Percentiles rank a stretch among this genome's conserved stretches.
Conservation (phyloP, 306 rosid genomes). For the Cicer cuneatum region DNA sequence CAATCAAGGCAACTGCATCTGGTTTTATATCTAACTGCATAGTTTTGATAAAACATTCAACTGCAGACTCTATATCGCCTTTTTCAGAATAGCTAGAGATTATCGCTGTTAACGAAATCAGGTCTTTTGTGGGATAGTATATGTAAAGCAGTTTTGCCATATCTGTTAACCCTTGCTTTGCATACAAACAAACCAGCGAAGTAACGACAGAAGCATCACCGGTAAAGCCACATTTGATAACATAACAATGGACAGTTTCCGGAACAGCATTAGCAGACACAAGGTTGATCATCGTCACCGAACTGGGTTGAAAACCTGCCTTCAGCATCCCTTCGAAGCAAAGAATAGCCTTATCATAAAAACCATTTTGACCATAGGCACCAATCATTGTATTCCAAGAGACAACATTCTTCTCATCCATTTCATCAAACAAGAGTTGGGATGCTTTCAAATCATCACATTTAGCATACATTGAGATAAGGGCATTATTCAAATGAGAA, state of each 20-base stretch:
- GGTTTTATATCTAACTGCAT: constrained; percentile 58
- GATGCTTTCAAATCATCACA: constrained; percentile 66
- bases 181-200: constrained; percentile 70
- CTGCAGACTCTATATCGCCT: constrained; percentile 54
- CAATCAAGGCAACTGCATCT: constrained; percentile 74
- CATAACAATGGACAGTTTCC: constrained; percentile 58
- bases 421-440: constrained; percentile 62
- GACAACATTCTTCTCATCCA: constrained; percentile 60
- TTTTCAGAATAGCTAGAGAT: constrained; percentile 67
- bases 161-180: constrained; percentile 54
- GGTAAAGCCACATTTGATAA: constrained; percentile 59
- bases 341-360: constrained; percentile 53
- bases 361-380: constrained; percentile 68
- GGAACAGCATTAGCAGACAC: constrained; percentile 68
- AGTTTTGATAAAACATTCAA: constrained; percentile 55
- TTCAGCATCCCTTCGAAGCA: constrained; percentile 65
- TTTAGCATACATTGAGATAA: constrained; percentile 79
- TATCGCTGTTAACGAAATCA: constrained; percentile 74
- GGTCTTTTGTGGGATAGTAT: constrained; percentile 51
- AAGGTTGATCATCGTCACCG: constrained; percentile 72
- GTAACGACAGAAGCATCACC: constrained; percentile 62
- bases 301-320: constrained; percentile 56
- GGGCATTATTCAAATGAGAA: constrained; percentile 51
- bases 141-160: constrained; percentile 59
- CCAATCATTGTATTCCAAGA: constrained; percentile 91